Evolutionary conservation across 2,329 filamentous ascomycete genomes (phyloP).

Genomic region (Fusarium piperis): DNA sequence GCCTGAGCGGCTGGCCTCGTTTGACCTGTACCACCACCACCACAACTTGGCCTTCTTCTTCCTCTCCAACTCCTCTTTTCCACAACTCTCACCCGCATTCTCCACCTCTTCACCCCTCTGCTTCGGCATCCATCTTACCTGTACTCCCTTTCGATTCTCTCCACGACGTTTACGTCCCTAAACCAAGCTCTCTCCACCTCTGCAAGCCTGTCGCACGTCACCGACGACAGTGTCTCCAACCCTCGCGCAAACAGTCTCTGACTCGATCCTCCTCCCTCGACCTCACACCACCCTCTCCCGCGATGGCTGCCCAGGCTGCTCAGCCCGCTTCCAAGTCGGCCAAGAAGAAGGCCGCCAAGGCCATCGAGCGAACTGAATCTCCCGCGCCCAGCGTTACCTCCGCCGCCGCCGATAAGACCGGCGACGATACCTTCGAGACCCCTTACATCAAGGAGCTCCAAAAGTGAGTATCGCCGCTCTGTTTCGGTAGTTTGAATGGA

Average conservation of each 20-base stretch:
- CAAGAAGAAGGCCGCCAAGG: slow-evolving; percentile 72
- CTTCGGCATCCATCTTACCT: slow-evolving; percentile 9
- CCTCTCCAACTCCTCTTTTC: slow-evolving; percentile 16
- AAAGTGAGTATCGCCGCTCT: slow-evolving; percentile 69
- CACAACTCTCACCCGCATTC: slow-evolving; percentile 8
- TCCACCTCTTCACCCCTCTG: slow-evolving; percentile 10
- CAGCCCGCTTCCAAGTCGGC: slow-evolving; percentile 71
- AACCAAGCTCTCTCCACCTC: slow-evolving; percentile 13
- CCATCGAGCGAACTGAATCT: slow-evolving; percentile 62
- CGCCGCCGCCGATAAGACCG: slow-evolving; percentile 59
- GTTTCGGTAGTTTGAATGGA: neutral
- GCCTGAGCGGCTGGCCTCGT: slow-evolving; percentile 19
- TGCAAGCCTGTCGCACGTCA: slow-evolving; percentile 30
- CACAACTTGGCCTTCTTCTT: slow-evolving; percentile 20
- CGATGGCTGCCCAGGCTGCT: slow-evolving; percentile 71
- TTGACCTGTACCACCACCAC: slow-evolving; percentile 22
- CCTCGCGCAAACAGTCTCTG: slow-evolving; percentile 38
- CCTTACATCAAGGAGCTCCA: slow-evolving; percentile 87
- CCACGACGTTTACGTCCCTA: slow-evolving; percentile 19
- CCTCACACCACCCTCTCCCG: slow-evolving; percentile 10
- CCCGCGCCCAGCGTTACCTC: slow-evolving; percentile 61
- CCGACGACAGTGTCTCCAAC: slow-evolving; percentile 22
- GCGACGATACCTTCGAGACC: slow-evolving; percentile 72
- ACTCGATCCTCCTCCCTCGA: slow-evolving; percentile 22
- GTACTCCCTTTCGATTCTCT: neutral